phyloP scores from a whole-genome alignment of 1,284 basidiomycete species.

The Microstroma glucosiphilum region DNA sequence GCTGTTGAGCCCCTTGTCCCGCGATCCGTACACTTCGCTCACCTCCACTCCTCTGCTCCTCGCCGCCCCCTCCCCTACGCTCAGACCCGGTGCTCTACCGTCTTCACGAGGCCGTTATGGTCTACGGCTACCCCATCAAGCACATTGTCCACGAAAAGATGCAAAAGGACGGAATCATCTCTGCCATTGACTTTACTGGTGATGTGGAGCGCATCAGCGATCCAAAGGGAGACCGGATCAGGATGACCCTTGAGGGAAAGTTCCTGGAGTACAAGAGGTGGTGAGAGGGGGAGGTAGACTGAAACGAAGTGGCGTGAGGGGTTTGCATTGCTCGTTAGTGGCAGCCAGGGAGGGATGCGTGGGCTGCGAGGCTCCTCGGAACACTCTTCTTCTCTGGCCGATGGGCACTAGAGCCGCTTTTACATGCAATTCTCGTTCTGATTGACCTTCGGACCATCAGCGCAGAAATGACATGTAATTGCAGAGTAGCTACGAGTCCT shows the following conservation, averaged over 20 bases:
- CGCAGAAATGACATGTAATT: no score
- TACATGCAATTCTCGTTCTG: no score
- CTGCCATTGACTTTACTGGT: constrained; percentile 43
- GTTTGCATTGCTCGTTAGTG: no score
- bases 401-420: no score
- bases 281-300: neutral
- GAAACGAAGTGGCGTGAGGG: no score
- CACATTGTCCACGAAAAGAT: constrained; percentile 46
- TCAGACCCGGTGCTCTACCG: constrained; percentile 22
- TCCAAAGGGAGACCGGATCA: constrained; percentile 38
- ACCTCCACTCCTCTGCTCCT: constrained; percentile 10
- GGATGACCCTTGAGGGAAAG: constrained; percentile 44
- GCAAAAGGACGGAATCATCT: constrained; percentile 34
- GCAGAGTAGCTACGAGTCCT: no score
- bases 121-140: constrained; percentile 42
- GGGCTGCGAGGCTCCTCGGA: no score
- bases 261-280: constrained; percentile 1
- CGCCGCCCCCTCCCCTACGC: constrained; percentile 25
- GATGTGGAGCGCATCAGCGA: constrained; percentile 38
- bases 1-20: no score
- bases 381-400: no score
- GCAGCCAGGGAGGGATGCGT: no score
- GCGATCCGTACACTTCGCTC: constrained; percentile 6
- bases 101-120: constrained; percentile 29
- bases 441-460: no score